These are phyloP conservation scores for Trichoderma sp. DNA, from an alignment of 2,329 filamentous ascomycete genomes.

Conservation along the genomic window DNA sequence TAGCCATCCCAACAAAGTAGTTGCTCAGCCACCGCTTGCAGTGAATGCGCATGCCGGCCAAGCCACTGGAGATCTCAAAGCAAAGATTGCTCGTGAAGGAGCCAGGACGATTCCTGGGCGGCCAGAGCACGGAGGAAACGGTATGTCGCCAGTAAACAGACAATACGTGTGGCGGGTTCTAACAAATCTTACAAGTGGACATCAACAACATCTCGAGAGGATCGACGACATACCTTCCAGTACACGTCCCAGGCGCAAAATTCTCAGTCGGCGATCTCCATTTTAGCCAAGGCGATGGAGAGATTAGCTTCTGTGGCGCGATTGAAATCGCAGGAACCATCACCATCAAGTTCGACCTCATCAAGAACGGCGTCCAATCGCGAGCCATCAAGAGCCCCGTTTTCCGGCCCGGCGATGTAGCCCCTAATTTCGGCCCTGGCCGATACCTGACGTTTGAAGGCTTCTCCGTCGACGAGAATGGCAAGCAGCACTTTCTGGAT, in stretches of 20 bases:
- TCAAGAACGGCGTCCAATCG: slow-evolving; percentile 75
- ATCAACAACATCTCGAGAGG: slow-evolving; percentile 83
- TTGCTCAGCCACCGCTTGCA: slow-evolving; percentile 74
- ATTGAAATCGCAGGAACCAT: slow-evolving; percentile 95
- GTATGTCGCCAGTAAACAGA: background rate
- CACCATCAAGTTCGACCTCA: slow-evolving; percentile 83
- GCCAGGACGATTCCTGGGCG: slow-evolving; percentile 82
- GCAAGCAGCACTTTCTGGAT: slow-evolving; percentile 88
- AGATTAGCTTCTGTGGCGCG: slow-evolving; percentile 84
- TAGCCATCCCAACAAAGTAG: slow-evolving; percentile 63
- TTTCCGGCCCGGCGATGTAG: slow-evolving; percentile 82
- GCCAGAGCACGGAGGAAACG: slow-evolving; percentile 82
- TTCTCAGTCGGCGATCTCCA: slow-evolving; percentile 89
- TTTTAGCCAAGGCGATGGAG: slow-evolving; percentile 79
- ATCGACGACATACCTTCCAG: slow-evolving; percentile 80
- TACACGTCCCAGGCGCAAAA: slow-evolving; percentile 83
- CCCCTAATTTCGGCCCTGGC: slow-evolving; percentile 82
- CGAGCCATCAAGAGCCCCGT: slow-evolving; percentile 79
- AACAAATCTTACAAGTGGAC: slow-evolving; percentile 54
- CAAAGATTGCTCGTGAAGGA: slow-evolving; percentile 71
- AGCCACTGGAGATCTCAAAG: slow-evolving; percentile 56
- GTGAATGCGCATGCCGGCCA: slow-evolving; percentile 70
- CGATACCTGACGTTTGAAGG: slow-evolving; percentile 58
- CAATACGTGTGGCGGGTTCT: background rate
- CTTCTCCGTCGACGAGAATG: slow-evolving; percentile 83